Conservation (phyloP, 331 rosid species). For the Acacia pycnantha region DNA sequence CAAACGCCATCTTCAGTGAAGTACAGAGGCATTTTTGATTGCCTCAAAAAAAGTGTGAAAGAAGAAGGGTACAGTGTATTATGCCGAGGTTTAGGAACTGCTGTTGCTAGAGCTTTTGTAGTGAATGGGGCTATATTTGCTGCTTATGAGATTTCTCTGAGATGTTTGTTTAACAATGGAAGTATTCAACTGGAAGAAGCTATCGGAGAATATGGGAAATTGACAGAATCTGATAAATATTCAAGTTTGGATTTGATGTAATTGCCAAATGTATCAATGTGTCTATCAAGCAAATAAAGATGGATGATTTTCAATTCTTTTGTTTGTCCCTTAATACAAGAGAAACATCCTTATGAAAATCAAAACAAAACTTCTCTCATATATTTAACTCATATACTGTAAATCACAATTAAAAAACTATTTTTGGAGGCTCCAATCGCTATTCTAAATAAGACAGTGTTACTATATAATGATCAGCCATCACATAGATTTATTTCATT, state of each 20-base stretch:
- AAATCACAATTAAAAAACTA: no score
- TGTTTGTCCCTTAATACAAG: neutral
- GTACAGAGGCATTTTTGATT: slow-evolving; percentile 64
- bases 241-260: neutral
- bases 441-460: no score
- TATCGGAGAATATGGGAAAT: no score
- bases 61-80: no score
- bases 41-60: no score
- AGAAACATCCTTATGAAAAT: no score
- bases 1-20: slow-evolving; percentile 51
- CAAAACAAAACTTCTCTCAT: no score
- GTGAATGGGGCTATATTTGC: slow-evolving; percentile 77
- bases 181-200: slow-evolving; percentile 19
- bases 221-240: neutral
- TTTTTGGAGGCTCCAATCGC: no score
- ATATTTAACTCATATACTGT: no score
- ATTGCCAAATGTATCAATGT: neutral
- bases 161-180: slow-evolving; percentile 50
- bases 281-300: neutral
- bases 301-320: neutral
- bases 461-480: no score
- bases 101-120: slow-evolving; percentile 73
- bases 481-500: no score
- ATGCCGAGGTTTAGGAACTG: no score
- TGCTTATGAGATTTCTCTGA: slow-evolving; percentile 70